Percentiles rank a stretch among this genome's conserved stretches.
These are phyloP conservation scores for Pyracantha coccinea DNA, from an alignment of 331 rosid species.

Conservation along the genomic window DNA sequence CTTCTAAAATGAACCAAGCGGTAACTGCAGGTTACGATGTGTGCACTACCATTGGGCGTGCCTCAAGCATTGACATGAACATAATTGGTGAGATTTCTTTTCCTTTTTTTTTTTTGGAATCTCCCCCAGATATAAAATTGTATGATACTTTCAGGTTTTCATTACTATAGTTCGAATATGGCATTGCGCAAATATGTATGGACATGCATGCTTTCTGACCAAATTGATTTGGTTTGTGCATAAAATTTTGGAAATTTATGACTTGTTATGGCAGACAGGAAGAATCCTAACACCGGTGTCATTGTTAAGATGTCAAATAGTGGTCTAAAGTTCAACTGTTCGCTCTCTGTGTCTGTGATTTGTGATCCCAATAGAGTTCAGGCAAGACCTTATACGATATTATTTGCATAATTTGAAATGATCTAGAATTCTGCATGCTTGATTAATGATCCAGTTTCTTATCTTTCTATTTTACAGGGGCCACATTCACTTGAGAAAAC, in stretches of 20 bases:
- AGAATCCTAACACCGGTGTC: constrained; percentile 67
- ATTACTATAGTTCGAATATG: constrained; percentile 8
- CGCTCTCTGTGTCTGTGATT: constrained; percentile 72
- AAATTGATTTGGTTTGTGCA: not conserved
- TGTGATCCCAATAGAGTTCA: constrained; percentile 60
- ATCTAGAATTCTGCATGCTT: constrained; percentile 6
- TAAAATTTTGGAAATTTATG: constrained; percentile 9
- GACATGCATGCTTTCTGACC: not conserved
- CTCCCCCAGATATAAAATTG: constrained; percentile 6
- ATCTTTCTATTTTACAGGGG: constrained; percentile 44
- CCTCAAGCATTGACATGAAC: constrained; percentile 39
- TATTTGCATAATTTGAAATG: not conserved
- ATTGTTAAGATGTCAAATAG: constrained; percentile 63
- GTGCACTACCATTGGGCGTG: constrained; percentile 60
- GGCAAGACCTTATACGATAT: constrained; percentile 28
- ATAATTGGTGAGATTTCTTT: constrained; percentile 46
- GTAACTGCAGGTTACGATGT: constrained; percentile 70
- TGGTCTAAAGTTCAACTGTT: constrained; percentile 55
- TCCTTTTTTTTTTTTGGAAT: not conserved
- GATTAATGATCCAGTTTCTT: constrained; percentile 6
- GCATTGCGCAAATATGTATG: not conserved
- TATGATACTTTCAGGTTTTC: constrained; percentile 2
- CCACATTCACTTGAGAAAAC: constrained; percentile 45
- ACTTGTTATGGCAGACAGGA: constrained; percentile 49
- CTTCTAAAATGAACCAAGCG: constrained; percentile 23